Evolutionary conservation across 306 rosid species (phyloP).

Genomic region (Casuarina equisetifolia): DNA sequence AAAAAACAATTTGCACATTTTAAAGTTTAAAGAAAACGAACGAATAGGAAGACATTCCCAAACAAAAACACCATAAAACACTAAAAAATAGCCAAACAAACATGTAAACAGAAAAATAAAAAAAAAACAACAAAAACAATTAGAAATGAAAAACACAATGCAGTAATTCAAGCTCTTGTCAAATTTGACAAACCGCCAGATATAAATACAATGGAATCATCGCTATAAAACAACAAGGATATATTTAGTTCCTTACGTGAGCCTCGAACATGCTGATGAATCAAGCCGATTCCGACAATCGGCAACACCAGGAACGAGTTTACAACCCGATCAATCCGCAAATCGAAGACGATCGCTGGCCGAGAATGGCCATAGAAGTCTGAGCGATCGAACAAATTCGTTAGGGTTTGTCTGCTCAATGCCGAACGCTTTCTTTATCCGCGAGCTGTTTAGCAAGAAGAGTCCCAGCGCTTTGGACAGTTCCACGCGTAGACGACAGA

Average conservation of each 20-base stretch:
- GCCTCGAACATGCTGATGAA: constrained; percentile 88
- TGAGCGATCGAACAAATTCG: neutral
- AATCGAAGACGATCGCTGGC: constrained; percentile 28
- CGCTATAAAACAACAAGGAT: neutral
- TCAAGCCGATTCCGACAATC: constrained; percentile 17
- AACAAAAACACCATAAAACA: neutral
- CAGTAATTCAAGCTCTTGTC: neutral
- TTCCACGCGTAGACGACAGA: neutral
- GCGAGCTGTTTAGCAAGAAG: neutral
- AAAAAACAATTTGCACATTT: neutral
- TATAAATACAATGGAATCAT: neutral
- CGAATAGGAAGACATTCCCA: neutral
- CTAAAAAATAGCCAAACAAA: neutral
- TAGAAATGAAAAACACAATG: neutral
- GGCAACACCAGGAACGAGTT: constrained; percentile 21
- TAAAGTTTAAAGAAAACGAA: neutral
- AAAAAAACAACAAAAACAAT: neutral
- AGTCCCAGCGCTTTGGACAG: neutral
- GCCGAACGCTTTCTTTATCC: neutral
- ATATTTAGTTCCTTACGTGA: constrained; percentile 53
- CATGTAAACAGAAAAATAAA: neutral
- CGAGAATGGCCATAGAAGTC: constrained; percentile 24
- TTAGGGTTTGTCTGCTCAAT: constrained; percentile 37
- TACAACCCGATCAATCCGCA: constrained; percentile 28
- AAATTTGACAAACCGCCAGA: neutral